These are phyloP conservation scores for Aspergillus latus DNA, from an alignment of 2,329 filamentous ascomycete species.

Conservation along the genomic window DNA sequence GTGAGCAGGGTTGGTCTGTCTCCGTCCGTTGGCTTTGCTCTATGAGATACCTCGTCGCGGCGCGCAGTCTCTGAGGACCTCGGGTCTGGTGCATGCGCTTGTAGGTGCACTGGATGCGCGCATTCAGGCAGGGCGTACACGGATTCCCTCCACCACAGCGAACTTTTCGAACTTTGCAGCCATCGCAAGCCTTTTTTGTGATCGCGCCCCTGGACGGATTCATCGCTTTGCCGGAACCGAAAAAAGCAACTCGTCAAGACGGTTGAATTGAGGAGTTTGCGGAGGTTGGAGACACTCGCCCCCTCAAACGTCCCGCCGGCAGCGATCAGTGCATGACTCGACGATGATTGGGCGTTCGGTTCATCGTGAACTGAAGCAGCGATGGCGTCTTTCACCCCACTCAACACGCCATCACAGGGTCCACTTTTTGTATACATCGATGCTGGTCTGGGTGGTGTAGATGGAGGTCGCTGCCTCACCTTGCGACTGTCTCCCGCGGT, in stretches of 20 bases:
- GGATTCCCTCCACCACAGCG: constrained; percentile 51
- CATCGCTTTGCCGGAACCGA: background rate
- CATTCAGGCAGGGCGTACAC: constrained; percentile 47
- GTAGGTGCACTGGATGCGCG: constrained; percentile 54
- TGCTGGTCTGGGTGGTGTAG: background rate
- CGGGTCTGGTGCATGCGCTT: constrained; percentile 46
- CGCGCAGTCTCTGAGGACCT: constrained; percentile 46
- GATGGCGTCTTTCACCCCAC: constrained; percentile 23
- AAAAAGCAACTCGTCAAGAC: background rate
- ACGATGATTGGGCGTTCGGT: background rate
- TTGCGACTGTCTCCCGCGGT: background rate
- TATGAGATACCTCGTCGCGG: constrained; percentile 24
- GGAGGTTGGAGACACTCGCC: constrained; percentile 1
- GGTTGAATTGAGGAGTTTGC: background rate
- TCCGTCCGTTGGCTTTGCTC: constrained; percentile 20
- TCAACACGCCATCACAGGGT: constrained; percentile 22
- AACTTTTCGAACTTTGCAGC: constrained; percentile 56
- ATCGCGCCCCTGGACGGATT: constrained; percentile 20
- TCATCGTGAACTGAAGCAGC: background rate
- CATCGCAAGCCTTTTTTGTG: constrained; percentile 50
- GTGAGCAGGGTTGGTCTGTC: background rate
- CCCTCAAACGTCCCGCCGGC: background rate
- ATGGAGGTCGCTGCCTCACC: background rate
- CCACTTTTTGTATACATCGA: constrained; percentile 3
- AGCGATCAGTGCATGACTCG: background rate